Evolutionary conservation across 1,284 basidiomycete species (phyloP), one percentile per base, ranked within the genome.

Genomic region (Mixia osmundae): DNA sequence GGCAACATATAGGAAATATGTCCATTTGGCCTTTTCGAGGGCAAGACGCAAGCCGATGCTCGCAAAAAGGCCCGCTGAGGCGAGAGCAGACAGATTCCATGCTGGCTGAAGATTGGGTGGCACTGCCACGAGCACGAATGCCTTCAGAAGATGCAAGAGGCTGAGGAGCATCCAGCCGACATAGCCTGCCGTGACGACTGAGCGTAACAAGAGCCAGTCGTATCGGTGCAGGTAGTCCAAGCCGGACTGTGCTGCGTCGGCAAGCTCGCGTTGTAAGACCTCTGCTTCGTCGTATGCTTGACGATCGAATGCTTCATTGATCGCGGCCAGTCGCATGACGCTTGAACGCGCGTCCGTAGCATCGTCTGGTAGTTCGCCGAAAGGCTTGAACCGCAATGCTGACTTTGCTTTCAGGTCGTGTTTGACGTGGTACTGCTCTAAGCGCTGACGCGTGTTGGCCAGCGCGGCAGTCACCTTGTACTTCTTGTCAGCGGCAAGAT

Each of bases 351-450:
- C 27, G 36, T 45, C 41, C 42, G 39, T 35, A 36, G 40, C 47
- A 37, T 62, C 57, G 5, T 58, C 47, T n/a, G 51, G 43, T 43
- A 57, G 47, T 14, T 44, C 47, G 2, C 50, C 39, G 38, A 67
- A 80, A 0, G 73, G 69, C 35, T 62, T 62, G 50, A 76, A 79
- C 26, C 67, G 61, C 12, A 76, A 44, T 3, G 67, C 61, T 35
- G 68, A 66, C 4, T 53, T 45, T 44, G 60, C 57, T 55, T 76
- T 78, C 23, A 71, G 51, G 38, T 68, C 76, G 78, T 39, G 35
- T 50, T 83, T 83, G 32, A 76, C 62, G 22, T 65, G 61, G 53
- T 79, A 85, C 45, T 83, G 76, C 44, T 83, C 77, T 27, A 80
- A 49, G 12, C 83, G 64, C 35, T 74, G 69, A 62, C 71, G 65